These are phyloP conservation scores for Entamoeba invadens DNA, from an alignment of 208 protist genomes.

Conservation along the genomic window DNA sequence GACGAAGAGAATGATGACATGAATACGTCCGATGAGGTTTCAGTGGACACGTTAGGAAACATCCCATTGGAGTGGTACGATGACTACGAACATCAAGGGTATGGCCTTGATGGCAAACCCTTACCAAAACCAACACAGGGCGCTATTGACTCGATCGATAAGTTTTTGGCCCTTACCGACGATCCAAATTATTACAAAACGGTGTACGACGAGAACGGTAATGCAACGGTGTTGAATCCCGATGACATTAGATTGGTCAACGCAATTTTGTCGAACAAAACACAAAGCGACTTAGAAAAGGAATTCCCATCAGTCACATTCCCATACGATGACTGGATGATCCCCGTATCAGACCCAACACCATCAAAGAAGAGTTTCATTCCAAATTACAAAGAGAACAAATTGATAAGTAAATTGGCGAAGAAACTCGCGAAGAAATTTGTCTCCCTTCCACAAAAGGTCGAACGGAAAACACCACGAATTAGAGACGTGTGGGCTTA, in stretches of 20 bases:
- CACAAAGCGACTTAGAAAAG: background rate
- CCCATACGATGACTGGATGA: background rate
- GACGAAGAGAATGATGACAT: background rate
- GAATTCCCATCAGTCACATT: background rate
- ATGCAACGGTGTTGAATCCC: background rate
- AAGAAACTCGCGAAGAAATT: background rate
- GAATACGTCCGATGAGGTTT: background rate
- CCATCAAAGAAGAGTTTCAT: background rate
- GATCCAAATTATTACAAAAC: background rate
- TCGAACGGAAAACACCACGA: background rate
- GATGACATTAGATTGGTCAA: background rate
- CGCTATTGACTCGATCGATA: background rate
- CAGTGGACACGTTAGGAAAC: constrained; percentile 49
- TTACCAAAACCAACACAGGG: background rate
- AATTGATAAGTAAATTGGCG: background rate
- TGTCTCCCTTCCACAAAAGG: background rate
- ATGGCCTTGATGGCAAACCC: constrained; percentile 16
- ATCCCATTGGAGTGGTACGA: constrained; percentile 63
- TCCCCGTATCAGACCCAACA: background rate
- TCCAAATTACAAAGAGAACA: background rate
- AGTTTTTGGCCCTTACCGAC: background rate
- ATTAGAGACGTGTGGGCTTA: background rate
- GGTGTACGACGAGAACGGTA: background rate
- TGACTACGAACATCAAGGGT: constrained; percentile 57
- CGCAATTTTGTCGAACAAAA: background rate